Conservation (phyloP, 805 yeast species). For the Lipomyces starkeyi region DNA sequence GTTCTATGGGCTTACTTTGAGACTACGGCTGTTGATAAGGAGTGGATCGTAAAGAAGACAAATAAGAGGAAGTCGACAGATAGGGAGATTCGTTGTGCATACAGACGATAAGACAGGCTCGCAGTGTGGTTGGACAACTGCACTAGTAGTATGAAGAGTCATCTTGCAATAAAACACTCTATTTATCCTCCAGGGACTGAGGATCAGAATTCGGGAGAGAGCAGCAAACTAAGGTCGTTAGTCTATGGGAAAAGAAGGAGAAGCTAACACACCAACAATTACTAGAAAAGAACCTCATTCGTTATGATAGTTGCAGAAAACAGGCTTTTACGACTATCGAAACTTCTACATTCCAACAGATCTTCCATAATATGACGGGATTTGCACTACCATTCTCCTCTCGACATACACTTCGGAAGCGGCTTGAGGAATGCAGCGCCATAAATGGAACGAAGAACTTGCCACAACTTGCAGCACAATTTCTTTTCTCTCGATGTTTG, state of each 20-base stretch:
- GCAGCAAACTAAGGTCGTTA: not conserved
- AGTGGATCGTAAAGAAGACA: too few species aligned
- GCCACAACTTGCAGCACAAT: conserved; percentile 9
- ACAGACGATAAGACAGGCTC: not conserved
- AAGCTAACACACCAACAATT: conserved; percentile 2
- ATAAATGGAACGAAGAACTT: conserved; percentile 1
- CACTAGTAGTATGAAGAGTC: not conserved
- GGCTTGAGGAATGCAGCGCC: conserved; percentile 4
- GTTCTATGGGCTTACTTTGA: too few species aligned
- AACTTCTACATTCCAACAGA: too few species aligned
- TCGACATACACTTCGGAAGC: conserved; percentile 4
- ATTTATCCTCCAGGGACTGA: not conserved
- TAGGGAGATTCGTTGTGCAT: too few species aligned
- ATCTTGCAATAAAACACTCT: too few species aligned
- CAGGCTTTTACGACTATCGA: not conserved
- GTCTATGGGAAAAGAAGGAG: conserved; percentile 7
- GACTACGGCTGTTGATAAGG: too few species aligned
- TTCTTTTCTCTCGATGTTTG: conserved; percentile 8
- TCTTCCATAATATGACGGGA: conserved; percentile 2
- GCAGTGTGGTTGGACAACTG: not conserved
- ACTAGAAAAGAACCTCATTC: conserved; percentile 7
- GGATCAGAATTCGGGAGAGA: not conserved
- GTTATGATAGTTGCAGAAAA: not conserved
- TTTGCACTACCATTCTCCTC: not conserved
- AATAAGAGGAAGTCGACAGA: too few species aligned